phyloP scores from a whole-genome alignment of 192 early-diverging fungal genomes.

The Phlyctochytrium arcticum region DNA sequence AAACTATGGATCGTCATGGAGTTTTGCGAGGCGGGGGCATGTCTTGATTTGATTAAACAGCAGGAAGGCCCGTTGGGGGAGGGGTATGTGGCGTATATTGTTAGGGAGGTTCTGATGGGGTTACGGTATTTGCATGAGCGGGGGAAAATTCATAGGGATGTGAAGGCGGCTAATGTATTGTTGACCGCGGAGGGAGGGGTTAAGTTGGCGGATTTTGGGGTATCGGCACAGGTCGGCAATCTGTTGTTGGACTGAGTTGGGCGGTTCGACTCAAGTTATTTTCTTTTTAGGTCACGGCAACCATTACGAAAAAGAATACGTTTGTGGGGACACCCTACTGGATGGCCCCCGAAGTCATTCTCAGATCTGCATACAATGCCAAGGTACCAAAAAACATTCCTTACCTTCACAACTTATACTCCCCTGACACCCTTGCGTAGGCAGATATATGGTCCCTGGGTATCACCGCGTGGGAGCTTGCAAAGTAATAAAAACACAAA shows the following conservation, averaged over 20 bases:
- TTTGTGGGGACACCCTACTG: conserved; percentile 91
- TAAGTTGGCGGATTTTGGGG: conserved; percentile 97
- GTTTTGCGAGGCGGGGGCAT: conserved; percentile 88
- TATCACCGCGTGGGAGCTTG: conserved; percentile 68
- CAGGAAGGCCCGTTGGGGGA: conserved; percentile 57
- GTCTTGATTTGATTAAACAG: conserved; percentile 68
- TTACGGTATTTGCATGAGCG: conserved; percentile 83
- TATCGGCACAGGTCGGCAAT: conserved; percentile 75
- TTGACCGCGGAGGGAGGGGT: conserved; percentile 72
- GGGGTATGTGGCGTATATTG: conserved; percentile 80
- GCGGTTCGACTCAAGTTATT: background rate
- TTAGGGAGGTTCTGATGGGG: conserved; percentile 81
- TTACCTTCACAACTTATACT: too few species aligned
- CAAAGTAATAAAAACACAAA: too few species aligned
- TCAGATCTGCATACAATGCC: conserved; percentile 41
- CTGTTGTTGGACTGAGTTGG: background rate
- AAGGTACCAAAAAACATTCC: conserved; percentile 45
- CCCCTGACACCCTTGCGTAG: too few species aligned
- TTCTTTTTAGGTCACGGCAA: conserved; percentile 36
- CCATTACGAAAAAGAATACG: conserved; percentile 85
- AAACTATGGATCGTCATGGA: conserved; percentile 96
- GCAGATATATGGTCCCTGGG: conserved; percentile 97
- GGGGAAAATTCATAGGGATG: conserved; percentile 75
- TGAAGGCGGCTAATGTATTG: conserved; percentile 90
- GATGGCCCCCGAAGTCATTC: conserved; percentile 55